These are phyloP conservation scores for Wickerhamiella infanticola DNA, from an alignment of 1,139 yeast genomes.

Conservation along the genomic window DNA sequence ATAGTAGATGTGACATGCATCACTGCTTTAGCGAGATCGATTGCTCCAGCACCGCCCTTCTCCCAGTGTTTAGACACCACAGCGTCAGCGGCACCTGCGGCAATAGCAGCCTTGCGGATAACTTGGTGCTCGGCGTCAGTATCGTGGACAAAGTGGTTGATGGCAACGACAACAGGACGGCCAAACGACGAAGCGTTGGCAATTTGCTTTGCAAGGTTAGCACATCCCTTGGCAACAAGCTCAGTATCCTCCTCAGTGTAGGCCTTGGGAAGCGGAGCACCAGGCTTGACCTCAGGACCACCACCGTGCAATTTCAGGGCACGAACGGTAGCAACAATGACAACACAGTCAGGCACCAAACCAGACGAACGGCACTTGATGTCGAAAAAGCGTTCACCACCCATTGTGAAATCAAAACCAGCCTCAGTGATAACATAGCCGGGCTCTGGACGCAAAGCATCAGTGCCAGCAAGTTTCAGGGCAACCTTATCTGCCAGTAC, in stretches of 20 bases:
- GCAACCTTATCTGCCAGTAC: constrained; percentile 93
- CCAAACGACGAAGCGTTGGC: constrained; percentile 75
- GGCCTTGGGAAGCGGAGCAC: constrained; percentile 75
- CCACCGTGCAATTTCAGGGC: constrained; percentile 97
- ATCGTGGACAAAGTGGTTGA: constrained; percentile 82
- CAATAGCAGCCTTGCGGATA: constrained; percentile 66
- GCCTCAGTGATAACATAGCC: constrained; percentile 97
- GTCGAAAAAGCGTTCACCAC: constrained; percentile 94
- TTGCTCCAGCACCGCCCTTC: constrained; percentile 93
- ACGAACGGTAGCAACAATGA: constrained; percentile 92
- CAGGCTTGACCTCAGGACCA: constrained; percentile 95
- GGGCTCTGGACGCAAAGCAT: constrained; percentile 42
- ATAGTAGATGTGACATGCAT: constrained; percentile 35
- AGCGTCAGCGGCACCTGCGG: constrained; percentile 90
- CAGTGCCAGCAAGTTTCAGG: constrained; percentile 70
- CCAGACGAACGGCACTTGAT: constrained; percentile 93
- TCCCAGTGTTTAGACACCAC: constrained; percentile 96
- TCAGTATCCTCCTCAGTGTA: constrained; percentile 78
- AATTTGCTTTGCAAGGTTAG: constrained; percentile 85
- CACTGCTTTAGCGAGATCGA: constrained; percentile 73
- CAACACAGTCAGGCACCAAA: constrained; percentile 77
- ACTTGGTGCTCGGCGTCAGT: constrained; percentile 70
- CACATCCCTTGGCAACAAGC: constrained; percentile 68
- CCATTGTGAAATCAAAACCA: constrained; percentile 98
- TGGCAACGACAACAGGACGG: constrained; percentile 89